Evolutionary conservation across 495 filamentous ascomycete species (phyloP), one percentile per base, ranked within the genome.

Genomic region (Articulospora tetracladia): DNA sequence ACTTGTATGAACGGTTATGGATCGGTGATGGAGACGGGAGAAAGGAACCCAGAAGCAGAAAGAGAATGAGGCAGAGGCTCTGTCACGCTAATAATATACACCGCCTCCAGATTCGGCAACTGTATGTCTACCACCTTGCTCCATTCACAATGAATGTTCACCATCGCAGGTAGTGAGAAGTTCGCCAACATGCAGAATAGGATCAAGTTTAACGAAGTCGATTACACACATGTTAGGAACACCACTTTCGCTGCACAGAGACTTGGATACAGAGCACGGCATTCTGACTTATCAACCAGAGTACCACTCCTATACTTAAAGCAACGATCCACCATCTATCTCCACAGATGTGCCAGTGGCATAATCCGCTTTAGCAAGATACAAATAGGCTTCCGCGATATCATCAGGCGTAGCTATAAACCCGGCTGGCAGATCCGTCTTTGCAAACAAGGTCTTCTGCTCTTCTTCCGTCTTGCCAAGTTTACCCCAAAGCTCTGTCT

Each of bases 301-400:
- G 17, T n/a, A 19, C 39, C n/a, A 44, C 15, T 44, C 4, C n/a
- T 7, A 44, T 8, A 7, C 17, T 44, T n/a, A 44, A 3, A 44
- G 39, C 39, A 44, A 44, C 15, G 39, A 44, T 12, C 39, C 39
- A 11, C 39, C 34, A 72, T 67, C 71, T 61, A 73, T 77, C 39
- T 71, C 63, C 34, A 82, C 63, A 23, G 68, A 62, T 1, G 68
- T 71, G 20, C 82, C 84, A 20, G 79, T 83, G 3, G 73, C 72
- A 71, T 78, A 80, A 55, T 70, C 61, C 68, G 85, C 83, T 60
- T 76, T 74, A 74, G 84, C 82, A 0, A 74, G 65, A 67, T 79
- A 84, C 50, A 83, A 51, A 75, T 85, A 86, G 12, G 77, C 74
- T 72, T 86, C 81, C 0, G 81, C 83, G 15, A 79, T 69, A 69